phyloP scores from a whole-genome alignment of 2,329 filamentous ascomycete species.

The Orbilia javanica region DNA sequence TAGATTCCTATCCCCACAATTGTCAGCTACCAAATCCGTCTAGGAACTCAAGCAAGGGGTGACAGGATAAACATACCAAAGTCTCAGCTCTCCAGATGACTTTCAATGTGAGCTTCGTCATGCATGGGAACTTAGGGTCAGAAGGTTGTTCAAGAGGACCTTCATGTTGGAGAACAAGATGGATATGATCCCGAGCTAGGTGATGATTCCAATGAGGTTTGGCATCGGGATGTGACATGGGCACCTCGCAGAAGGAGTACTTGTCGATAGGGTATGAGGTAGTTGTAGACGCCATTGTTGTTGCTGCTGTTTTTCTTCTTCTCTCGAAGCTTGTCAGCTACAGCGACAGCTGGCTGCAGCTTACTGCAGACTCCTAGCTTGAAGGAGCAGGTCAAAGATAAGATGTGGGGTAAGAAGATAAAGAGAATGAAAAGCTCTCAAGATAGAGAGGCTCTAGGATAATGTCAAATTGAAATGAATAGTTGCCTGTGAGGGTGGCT shows the following conservation, averaged over 20 bases:
- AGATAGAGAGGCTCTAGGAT: neutral
- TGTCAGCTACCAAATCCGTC: neutral
- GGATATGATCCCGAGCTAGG: slow-evolving; percentile 47
- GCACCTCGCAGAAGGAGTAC: slow-evolving; percentile 52
- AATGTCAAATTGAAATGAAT: neutral
- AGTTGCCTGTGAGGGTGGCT: neutral
- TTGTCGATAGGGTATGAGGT: slow-evolving; percentile 53
- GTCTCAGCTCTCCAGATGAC: slow-evolving; percentile 57
- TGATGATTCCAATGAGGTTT: slow-evolving; percentile 54
- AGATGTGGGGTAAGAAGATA: neutral
- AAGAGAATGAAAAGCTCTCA: slow-evolving; percentile 3
- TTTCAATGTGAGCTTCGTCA: slow-evolving; percentile 47
- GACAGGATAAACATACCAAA: slow-evolving; percentile 15
- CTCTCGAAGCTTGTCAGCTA: slow-evolving; percentile 3
- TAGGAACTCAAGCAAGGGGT: neutral
- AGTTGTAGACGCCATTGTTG: slow-evolving; percentile 34
- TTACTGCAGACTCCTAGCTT: neutral
- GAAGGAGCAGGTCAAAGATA: neutral
- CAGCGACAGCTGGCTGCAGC: slow-evolving; percentile 3
- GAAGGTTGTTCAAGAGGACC: slow-evolving; percentile 52
- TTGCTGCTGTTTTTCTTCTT: neutral
- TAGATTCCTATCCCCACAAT: slow-evolving; percentile 22
- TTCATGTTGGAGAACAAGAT: slow-evolving; percentile 38
- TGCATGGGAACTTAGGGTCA: slow-evolving; percentile 26
- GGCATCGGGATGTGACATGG: slow-evolving; percentile 33